A percentile compares a stretch with the other conserved stretches of the same genome.
Conservation (phyloP, 768 basidiomycete species). For the Sutorius australiensis region DNA sequence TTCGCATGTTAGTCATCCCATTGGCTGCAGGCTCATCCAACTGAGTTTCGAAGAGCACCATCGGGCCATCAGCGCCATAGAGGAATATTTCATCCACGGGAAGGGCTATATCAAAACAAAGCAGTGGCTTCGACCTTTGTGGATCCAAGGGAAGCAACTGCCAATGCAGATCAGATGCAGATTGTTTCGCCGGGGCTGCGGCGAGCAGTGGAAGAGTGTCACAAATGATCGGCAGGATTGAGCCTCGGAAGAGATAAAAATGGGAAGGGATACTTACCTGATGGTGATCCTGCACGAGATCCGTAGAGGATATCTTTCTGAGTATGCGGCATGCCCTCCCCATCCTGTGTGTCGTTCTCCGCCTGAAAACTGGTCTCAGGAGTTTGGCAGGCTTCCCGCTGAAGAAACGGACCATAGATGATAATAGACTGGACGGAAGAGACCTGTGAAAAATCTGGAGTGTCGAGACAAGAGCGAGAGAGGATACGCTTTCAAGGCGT, state of each 20-base stretch:
- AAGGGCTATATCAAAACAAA: slow-evolving; percentile 52
- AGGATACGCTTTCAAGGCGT: slow-evolving; percentile 8
- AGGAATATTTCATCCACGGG: slow-evolving; percentile 34
- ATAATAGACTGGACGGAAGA: slow-evolving; percentile 13
- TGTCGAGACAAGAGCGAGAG: slow-evolving; percentile 11
- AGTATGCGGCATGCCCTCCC: slow-evolving; percentile 19
- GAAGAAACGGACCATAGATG: slow-evolving; percentile 18
- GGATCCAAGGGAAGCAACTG: slow-evolving; percentile 41
- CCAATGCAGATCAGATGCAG: slow-evolving; percentile 45
- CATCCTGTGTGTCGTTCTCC: not conserved
- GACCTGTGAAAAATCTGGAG: slow-evolving; percentile 14
- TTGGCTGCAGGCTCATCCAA: slow-evolving; percentile 43
- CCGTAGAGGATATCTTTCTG: slow-evolving; percentile 13
- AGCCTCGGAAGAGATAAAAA: not conserved
- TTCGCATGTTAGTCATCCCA: slow-evolving; percentile 47
- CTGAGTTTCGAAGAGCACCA: slow-evolving; percentile 35
- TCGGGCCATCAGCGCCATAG: slow-evolving; percentile 19
- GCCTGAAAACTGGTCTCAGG: too few relatives aligned
- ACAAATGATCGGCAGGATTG: slow-evolving; percentile 14
- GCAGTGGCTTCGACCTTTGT: slow-evolving; percentile 31
- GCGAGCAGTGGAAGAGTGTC: slow-evolving; percentile 19
- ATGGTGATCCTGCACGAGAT: slow-evolving; percentile 20
- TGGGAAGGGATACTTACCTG: slow-evolving; percentile 19
- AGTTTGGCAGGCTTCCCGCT: slow-evolving; percentile 14
- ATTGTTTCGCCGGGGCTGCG: slow-evolving; percentile 37